Evolutionary conservation across 768 basidiomycete species (phyloP).

Genomic region (Pleurotus eryngii): DNA sequence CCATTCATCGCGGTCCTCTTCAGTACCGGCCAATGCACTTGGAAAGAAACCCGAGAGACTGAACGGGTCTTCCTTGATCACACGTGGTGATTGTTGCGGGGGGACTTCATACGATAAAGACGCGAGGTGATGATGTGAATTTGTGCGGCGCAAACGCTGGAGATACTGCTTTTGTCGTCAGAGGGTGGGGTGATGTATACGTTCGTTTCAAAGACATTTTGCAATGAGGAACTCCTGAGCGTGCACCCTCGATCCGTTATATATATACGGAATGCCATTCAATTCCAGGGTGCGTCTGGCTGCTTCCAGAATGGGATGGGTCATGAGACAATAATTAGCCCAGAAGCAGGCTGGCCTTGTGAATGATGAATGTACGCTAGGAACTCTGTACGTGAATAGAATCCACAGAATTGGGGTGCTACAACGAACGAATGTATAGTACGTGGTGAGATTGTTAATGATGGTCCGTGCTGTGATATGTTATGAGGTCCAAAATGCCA

Average conservation of each 20-base stretch:
- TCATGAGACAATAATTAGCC: not conserved
- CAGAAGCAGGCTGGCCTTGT: conserved; percentile 1
- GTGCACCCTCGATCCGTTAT: not conserved
- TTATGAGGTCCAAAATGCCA: not conserved
- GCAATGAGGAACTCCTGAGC: not conserved
- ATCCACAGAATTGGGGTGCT: no score
- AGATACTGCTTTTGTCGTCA: conserved; percentile 4
- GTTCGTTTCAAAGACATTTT: conserved; percentile 13
- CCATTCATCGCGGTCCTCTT: conserved; percentile 32
- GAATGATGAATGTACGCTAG: conserved; percentile 5
- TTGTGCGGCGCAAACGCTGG: conserved; percentile 1
- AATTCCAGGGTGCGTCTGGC: not conserved
- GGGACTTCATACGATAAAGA: not conserved
- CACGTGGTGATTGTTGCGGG: conserved; percentile 12
- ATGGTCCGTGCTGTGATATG: not conserved
- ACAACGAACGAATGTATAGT: no score
- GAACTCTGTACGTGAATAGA: not conserved
- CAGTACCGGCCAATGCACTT: conserved; percentile 16
- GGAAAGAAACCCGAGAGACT: conserved; percentile 49
- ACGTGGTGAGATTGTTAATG: not conserved
- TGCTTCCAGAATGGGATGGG: not conserved
- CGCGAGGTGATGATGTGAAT: conserved; percentile 3
- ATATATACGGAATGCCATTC: not conserved
- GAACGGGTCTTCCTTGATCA: conserved; percentile 42
- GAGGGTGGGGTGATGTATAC: conserved; percentile 6